A percentile compares a stretch with the other conserved stretches of the same genome.
Evolutionary conservation across 2,329 filamentous ascomycete genomes (phyloP).

Genomic region (Cladosporium velox): DNA sequence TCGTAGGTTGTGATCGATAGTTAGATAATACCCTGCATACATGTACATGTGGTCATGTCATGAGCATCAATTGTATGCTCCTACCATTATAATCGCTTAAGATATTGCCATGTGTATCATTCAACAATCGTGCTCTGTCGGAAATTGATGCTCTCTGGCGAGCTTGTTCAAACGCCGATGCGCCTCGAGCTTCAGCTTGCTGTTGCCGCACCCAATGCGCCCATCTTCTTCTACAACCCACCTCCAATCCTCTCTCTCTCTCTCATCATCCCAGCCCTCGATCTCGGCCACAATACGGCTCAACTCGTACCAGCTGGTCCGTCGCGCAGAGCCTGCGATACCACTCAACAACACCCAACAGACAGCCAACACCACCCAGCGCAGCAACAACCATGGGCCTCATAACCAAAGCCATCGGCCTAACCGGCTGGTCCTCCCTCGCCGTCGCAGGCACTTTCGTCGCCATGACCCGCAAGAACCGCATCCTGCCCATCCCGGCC

Average conservation of each 20-base stretch:
- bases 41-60: background rate
- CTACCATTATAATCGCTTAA: no score
- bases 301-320: background rate
- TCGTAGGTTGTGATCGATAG: slow-evolving; percentile 11
- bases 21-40: slow-evolving; percentile 14
- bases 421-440: slow-evolving; percentile 37
- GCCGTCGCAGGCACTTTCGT: slow-evolving; percentile 56
- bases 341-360: background rate
- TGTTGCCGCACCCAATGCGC: slow-evolving; percentile 1
- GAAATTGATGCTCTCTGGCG: background rate
- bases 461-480: slow-evolving; percentile 57
- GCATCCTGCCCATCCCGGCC: slow-evolving; percentile 59
- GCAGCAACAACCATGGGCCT: slow-evolving; percentile 34
- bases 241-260: background rate
- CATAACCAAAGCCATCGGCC: slow-evolving; percentile 33
- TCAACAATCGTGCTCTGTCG: background rate
- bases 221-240: background rate
- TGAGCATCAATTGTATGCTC: background rate
- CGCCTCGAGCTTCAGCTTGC: background rate
- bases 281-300: background rate
- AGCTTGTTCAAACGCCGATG: slow-evolving; percentile 5
- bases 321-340: background rate
- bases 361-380: background rate
- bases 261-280: background rate
- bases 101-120: background rate